Evolutionary conservation across 768 basidiomycete species (phyloP).

Genomic region (Kockovaella imperatae): DNA sequence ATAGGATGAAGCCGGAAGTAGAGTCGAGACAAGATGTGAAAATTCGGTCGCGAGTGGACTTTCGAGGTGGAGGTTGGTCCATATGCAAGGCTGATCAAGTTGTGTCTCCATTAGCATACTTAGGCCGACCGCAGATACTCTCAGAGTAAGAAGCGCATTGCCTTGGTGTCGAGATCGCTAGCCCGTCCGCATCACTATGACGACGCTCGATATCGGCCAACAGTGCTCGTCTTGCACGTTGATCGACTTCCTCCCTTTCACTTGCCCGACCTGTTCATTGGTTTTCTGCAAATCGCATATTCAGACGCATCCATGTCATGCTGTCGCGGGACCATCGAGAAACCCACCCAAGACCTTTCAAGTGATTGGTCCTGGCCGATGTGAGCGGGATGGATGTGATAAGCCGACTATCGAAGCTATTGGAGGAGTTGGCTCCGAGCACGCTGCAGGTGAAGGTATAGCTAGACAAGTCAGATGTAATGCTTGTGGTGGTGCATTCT

Average conservation of each 20-base stretch:
- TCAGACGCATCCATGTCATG: slow-evolving; percentile 14
- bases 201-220: slow-evolving; percentile 16
- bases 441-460: not conserved
- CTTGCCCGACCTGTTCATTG: slow-evolving; percentile 15
- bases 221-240: slow-evolving; percentile 16
- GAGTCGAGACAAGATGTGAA: too few relatives aligned
- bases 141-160: slow-evolving; percentile 2
- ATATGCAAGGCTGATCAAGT: too few relatives aligned
- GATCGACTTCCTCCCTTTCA: slow-evolving; percentile 33
- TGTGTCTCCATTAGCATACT: too few relatives aligned
- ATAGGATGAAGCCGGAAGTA: too few relatives aligned
- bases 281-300: slow-evolving; percentile 26
- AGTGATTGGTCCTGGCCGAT: too few relatives aligned
- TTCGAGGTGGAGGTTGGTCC: too few relatives aligned
- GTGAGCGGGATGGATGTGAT: slow-evolving; percentile 16
- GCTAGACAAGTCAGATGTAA: slow-evolving; percentile 6
- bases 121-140: too few relatives aligned
- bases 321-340: slow-evolving; percentile 4
- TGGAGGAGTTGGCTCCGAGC: slow-evolving; percentile 7
- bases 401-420: slow-evolving; percentile 24
- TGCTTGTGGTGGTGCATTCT: slow-evolving; percentile 5
- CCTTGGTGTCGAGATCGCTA: not conserved
- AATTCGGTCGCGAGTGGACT: too few relatives aligned
- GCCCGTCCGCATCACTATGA: slow-evolving; percentile 2
- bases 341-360: slow-evolving; percentile 1